Evolutionary conservation across 768 basidiomycete genomes (phyloP), one percentile per base, ranked within the genome.

Genomic region (Gymnopilus dilepis): DNA sequence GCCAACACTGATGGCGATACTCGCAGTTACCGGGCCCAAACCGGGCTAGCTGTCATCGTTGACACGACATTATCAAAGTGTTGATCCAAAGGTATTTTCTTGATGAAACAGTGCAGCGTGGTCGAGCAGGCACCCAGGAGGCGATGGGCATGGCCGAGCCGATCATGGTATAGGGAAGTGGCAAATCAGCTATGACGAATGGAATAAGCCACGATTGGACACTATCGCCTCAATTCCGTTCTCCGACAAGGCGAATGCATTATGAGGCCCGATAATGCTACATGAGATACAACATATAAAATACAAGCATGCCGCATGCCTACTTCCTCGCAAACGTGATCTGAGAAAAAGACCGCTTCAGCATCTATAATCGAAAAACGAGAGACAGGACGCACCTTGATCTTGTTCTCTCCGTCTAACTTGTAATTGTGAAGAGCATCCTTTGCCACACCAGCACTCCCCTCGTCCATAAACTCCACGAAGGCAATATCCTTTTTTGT

Each of bases 361-460:
- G 17, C 43, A 48, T 9, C 48, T 37, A 8, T 37, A 61, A 8
- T 17, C 47, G 40, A 54, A n/a, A 57, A 2, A 40, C 22, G 26
- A 30, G 26, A 30, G 17, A 28, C 21, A 52, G 30, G 63, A 26
- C 77, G 66, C 56, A 90, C 96, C 87, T 98, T 99, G 84, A 98
- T 97, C 80, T 98, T 98, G 79, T 94, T 94, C 77, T 97, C 96
- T 55, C 95, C 95, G 67, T 97, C 95, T 73, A 99, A 82, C 76
- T 94, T 95, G 86, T 94, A 95, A 75, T 98, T 98, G 85, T 99
- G 96, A 70, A 99, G 77, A 15, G 94, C 96, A 61, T 98, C 96
- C 73, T 97, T 96, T 41, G 97, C 97, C 53, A 90, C 86, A 21
- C 88, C 90, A 15, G 97, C 92, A 64, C 92, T 92, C 40, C 82